Base-by-base conservation (phyloP, 1,284 basidiomycete species). In the Cryptococcus sp. region DNA sequence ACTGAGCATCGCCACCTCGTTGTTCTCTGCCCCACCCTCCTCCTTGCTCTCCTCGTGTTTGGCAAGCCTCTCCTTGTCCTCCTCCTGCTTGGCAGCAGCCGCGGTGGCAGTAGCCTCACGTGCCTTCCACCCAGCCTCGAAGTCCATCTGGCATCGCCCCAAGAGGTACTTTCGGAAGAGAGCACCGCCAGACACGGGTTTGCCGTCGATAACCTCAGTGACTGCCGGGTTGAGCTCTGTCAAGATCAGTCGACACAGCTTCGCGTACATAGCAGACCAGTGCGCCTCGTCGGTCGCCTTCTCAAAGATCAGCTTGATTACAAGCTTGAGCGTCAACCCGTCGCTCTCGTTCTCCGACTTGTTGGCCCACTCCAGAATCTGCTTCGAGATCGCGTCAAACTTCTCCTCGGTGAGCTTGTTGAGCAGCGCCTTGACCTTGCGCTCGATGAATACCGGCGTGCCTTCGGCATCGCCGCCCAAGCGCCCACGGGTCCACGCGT, bases 401-500 rank as follows among this genome's bases (percentile, higher is more conserved):
- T 89, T 91, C 80, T 97, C 92, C 84, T 94, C 87, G 1, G 94
- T 95, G 50, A 98, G 85, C 81, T 95, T 97, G 84, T 98, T 98
- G 70, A 98, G 87, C 60, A 97, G 78, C 52, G 81, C 81, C 79
- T 91, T 94, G 81, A 98, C 93, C 80, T 96, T 97, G 58, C 92
- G 87, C 69, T 95, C 91, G 36, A 97, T 90, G 64, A 88, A 78
- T 66, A 88, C 88, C 0, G 89, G 86, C 4, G 88, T 86, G 53
- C 89, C 87, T 16, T 80, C 76, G 50, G 88, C 86, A 48, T 69
- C 18, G 58, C 68, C 56, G 67, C 73, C 47, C 77, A 69, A 38
- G 65, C 72, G 67, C n/a, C 67, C 68, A 56, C 80, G 81, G 23
- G 65, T 67, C 95, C 95, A 98, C 57, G 91, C 85, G 73, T 94